Base-by-base conservation (phyloP, 73 alveolate species). In the Symbiodinium pilosum region DNA sequence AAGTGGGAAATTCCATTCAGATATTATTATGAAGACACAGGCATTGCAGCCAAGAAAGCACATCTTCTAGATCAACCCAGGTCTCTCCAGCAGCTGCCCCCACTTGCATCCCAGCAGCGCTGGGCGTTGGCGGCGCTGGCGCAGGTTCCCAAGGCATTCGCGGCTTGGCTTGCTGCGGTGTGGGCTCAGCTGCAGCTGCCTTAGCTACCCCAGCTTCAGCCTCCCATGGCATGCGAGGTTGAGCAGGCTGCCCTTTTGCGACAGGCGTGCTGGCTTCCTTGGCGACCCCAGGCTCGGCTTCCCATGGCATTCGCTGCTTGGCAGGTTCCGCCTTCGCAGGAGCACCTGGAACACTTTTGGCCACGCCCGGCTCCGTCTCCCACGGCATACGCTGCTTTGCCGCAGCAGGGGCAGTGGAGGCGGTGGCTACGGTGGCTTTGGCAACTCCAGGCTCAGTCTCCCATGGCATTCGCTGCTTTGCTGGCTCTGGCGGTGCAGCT, bases 301-400 rank as follows among this genome's bases (percentile, higher is more conserved):
- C 93, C 93, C 93, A 86, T 20, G 93, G 93, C 93, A 86, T 86
- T 39, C 51, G 39, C 83, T 30, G 83, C 20, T 47, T n/a, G 41
- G 83, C 51, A 11, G 93, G 93, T 16, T 86, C 93, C 26, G 83
- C 52, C 21, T 30, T 20, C 34, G 92, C 92, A 6, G 26, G 28
- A 24, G 51, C 73, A 42, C 73, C 84, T 20, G 34, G 38, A 12
- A 36, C 7, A 2, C 38, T 36, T 28, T 64, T 64, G 77, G 77
- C 77, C 7, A 64, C 77, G 77, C 77, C 77, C 8, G 77, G 36
- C 77, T 64, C 77, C 34, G 77, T 64, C 32, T 64, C 77, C 77
- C 77, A 64, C 11, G 77, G 77, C 77, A 64, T 64, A 12, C 77
- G 30, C 32, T 64, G 38, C 77, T 26, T 64, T 26, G 30, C 77